Conservation (phyloP, 2,329 filamentous ascomycete species). For the Hypoxylon sp. region DNA sequence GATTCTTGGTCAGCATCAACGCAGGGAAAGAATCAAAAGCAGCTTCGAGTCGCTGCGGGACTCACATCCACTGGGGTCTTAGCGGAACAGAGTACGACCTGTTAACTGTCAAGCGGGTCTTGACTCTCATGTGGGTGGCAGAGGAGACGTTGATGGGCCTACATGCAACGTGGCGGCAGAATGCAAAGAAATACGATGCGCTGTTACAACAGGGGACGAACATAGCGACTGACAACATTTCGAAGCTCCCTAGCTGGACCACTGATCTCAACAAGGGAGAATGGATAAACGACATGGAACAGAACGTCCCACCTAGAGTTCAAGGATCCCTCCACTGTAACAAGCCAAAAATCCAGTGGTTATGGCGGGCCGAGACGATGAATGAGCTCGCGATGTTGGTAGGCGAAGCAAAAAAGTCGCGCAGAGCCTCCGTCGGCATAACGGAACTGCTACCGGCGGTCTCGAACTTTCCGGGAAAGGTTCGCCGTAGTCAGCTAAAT, state of each 20-base stretch:
- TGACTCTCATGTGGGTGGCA: constrained; percentile 40
- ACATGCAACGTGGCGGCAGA: constrained; percentile 36
- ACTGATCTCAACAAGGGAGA: constrained; percentile 14
- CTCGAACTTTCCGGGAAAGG: constrained; percentile 34
- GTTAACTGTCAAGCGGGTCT: constrained; percentile 28
- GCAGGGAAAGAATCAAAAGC: constrained; percentile 30
- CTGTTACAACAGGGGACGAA: constrained; percentile 35
- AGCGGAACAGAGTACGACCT: constrained; percentile 31
- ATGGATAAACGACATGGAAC: constrained; percentile 37
- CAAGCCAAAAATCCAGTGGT: constrained; percentile 38
- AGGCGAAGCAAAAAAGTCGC: constrained; percentile 29
- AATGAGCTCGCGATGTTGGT: constrained; percentile 39
- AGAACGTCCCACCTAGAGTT: constrained; percentile 30
- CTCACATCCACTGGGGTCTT: constrained; percentile 40
- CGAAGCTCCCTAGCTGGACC: constrained; percentile 33
- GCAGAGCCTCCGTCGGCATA: constrained; percentile 31
- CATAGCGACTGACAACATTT: constrained; percentile 28
- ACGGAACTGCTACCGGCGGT: constrained; percentile 34
- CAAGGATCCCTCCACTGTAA: constrained; percentile 17
- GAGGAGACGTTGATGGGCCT: constrained; percentile 38
- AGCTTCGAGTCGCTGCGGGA: constrained; percentile 34
- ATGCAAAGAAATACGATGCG: constrained; percentile 37
- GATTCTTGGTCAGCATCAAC: constrained; percentile 36
- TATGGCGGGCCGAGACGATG: constrained; percentile 38
- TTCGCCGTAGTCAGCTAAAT: constrained; percentile 37